Conservation (phyloP, 2,329 filamentous ascomycete genomes). For the Teratosphaeria nubilosa region DNA sequence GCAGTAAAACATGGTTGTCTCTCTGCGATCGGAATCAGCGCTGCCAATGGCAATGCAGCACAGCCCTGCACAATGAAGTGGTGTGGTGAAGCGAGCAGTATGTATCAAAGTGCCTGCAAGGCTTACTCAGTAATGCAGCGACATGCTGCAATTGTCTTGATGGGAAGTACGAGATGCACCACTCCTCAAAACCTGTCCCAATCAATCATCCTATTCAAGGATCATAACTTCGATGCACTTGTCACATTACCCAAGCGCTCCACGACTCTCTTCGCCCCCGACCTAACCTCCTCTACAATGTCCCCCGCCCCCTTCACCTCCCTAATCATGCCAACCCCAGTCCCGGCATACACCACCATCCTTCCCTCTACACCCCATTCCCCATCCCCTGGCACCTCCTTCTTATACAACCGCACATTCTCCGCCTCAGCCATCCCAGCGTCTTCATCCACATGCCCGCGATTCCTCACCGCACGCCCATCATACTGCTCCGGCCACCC, state of each 20-base stretch:
- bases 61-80: too few species aligned
- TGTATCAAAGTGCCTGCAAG: too few species aligned
- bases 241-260: constrained; percentile 7
- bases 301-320: constrained; percentile 40
- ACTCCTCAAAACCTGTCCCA: too few species aligned
- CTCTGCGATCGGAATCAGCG: too few species aligned
- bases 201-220: too few species aligned
- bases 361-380: constrained; percentile 45
- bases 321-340: constrained; percentile 49
- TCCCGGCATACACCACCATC: constrained; percentile 54
- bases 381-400: constrained; percentile 42
- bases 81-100: too few species aligned
- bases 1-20: too few species aligned
- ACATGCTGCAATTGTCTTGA: too few species aligned
- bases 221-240: background rate
- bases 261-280: constrained; percentile 27
- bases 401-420: constrained; percentile 36
- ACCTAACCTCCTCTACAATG: constrained; percentile 42
- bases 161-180: too few species aligned
- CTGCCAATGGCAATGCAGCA: too few species aligned
- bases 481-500: constrained; percentile 50
- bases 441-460: constrained; percentile 36
- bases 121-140: too few species aligned
- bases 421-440: constrained; percentile 33
- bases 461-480: constrained; percentile 49